Base-by-base conservation (phyloP, 495 filamentous ascomycete species). In the Aspergillus baeticus region DNA sequence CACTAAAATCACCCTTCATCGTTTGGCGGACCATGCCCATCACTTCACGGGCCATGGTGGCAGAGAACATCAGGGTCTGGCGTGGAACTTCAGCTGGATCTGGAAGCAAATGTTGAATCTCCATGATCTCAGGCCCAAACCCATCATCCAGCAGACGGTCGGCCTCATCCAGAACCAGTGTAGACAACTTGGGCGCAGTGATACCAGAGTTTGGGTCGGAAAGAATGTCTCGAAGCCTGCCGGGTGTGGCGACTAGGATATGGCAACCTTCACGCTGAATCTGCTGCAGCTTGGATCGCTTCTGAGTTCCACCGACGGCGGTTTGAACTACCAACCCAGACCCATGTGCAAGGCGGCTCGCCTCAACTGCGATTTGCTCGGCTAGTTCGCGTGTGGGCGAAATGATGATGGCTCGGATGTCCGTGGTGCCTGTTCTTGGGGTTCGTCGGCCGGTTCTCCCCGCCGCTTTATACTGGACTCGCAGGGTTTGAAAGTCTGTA, bases 371-470 rank as follows among this genome's bases (percentile, higher is more conserved):
- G 61, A 98, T 98, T 74, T 98, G 94, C 68, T 96, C 90, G 4
- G 94, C 94, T 58, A 98, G 80, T 73, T 98, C 94, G 55, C 94
- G 84, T 17, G 94, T 98, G 8, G 94, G 94, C 0, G 95, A 98
- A 57, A 98, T 84, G 65, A 98, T 86, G 39, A 98, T 85, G 22
- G 90, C 87, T 52, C 91, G 85, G 57, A 97, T 91, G 66, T 97
- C 91, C 31, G 36, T 38, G 5, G 80, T 68, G 1, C 84, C 58
- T 34, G 23, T 17, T n/a, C n/a, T n/a, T n/a, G n/a, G n/a, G n/a
- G n/a, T n/a, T n/a, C n/a, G n/a, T n/a, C n/a, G n/a, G n/a, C n/a
- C n/a, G n/a, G n/a, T n/a, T n/a, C n/a, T n/a, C n/a, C n/a, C n/a
- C n/a, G n/a, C n/a, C n/a, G n/a, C n/a, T n/a, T n/a, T n/a, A n/a